Evolutionary conservation across 192 early-diverging fungal species (phyloP), one percentile per base, ranked within the genome.

Genomic region (Lunasporangiospora selenospora): DNA sequence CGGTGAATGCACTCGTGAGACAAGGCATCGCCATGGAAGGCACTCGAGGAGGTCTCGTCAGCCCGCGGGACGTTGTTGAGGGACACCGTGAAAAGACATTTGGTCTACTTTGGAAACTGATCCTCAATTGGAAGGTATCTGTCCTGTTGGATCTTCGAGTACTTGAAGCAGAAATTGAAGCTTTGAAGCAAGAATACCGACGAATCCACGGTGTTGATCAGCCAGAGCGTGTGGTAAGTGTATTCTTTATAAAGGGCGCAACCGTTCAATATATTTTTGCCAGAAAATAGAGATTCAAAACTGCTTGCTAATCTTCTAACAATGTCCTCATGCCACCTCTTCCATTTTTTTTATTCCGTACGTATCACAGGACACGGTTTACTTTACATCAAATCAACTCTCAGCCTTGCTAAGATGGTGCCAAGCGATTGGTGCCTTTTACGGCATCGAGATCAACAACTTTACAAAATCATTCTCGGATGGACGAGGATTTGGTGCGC

Each of bases 51-150:
- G 64, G 65, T 19, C 31, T 59, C 16, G 67, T 77, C 15, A 44
- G 12, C 26, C 29, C 76, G 30, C 45, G 61, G 16, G 76, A 77
- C n/a, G 59, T 77, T 34, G 76, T 77, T 1, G 76, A 77, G 30
- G 76, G 76, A 11, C 64, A 77, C 15, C 66, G 76, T 12, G 76
- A 77, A 46, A 77, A 77, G 48, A 77, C 65, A 4, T 77, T 77
- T 65, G 76, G 65, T 3, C 43, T 77, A 15, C 38, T 77, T 12
- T 77, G 76, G 76, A 77, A 70, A 15, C 40, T 77, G 33, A 77
- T 77, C 31, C 50, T 77, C 38, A 64, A 69, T 24, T 77, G 76
- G 76, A 67, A 64, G 23, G 66, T 77, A 6, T 52, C 76, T 18
- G 76, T 64, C 3, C 45, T 77, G 15, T 38, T 77, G 32, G 76